phyloP scores from a whole-genome alignment of 129 eudicot species.

The Calendula officinalis region DNA sequence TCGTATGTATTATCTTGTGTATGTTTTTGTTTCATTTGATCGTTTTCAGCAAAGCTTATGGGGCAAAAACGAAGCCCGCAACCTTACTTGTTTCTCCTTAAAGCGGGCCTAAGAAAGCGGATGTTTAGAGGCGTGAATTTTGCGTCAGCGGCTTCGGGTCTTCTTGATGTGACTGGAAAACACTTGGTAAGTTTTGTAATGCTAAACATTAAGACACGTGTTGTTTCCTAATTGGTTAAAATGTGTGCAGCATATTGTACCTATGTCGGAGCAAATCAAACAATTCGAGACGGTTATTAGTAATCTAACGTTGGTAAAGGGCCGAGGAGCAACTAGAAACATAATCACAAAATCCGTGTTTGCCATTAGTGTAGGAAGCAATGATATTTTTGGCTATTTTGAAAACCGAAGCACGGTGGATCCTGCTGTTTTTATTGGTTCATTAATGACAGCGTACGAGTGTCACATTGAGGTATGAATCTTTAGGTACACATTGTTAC shows the following conservation, averaged over 20 bases:
- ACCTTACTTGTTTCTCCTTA: slow-evolving; percentile 30
- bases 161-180: slow-evolving; percentile 31
- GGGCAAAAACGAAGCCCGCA: slow-evolving; percentile 34
- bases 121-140: slow-evolving; percentile 36
- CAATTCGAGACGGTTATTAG: slow-evolving; percentile 40
- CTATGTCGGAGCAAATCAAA: slow-evolving; percentile 60
- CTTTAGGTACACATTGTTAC: not conserved
- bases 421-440: slow-evolving; percentile 26
- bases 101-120: slow-evolving; percentile 7
- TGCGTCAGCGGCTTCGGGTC: slow-evolving; percentile 36
- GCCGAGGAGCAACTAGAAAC: slow-evolving; percentile 28
- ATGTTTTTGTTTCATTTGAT: not conserved
- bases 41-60: slow-evolving; percentile 32
- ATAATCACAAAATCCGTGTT: slow-evolving; percentile 45
- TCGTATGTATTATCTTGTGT: not conserved
- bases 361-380: slow-evolving; percentile 55
- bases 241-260: slow-evolving; percentile 39
- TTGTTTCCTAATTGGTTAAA: not conserved
- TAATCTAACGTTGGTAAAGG: slow-evolving; percentile 37
- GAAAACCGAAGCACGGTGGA: slow-evolving; percentile 30
- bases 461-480: slow-evolving; percentile 36
- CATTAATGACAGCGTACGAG: slow-evolving; percentile 40
- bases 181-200: slow-evolving; percentile 7
- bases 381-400: slow-evolving; percentile 63
- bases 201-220: not conserved